phyloP scores from a whole-genome alignment of 148 eudicot species.

The Suaeda aralocaspica region DNA sequence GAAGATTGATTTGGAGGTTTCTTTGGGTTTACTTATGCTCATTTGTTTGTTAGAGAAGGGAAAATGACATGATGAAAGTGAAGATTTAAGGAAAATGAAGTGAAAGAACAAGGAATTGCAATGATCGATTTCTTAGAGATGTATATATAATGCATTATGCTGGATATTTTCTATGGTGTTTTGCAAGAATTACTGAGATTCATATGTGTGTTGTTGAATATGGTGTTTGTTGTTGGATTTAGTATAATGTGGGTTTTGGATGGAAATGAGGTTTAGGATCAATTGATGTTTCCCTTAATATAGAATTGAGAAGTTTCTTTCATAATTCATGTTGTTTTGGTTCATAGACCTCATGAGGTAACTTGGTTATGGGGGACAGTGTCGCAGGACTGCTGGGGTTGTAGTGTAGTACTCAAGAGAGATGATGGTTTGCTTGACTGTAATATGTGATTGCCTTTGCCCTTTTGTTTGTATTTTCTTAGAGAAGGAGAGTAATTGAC shows the following conservation, averaged over 20 bases:
- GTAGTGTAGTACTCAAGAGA: not conserved
- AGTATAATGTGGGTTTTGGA: not conserved
- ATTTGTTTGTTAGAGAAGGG: not conserved
- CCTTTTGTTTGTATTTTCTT: not conserved
- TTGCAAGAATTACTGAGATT: not conserved
- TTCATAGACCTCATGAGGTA: not conserved
- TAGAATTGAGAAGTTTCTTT: no score
- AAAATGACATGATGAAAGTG: not conserved
- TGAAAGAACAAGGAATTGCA: constrained; percentile 9
- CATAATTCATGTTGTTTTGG: not conserved
- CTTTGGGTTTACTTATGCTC: not conserved
- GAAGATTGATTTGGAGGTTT: not conserved
- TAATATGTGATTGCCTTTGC: not conserved
- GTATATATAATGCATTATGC: not conserved
- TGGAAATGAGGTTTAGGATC: not conserved
- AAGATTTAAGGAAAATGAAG: not conserved
- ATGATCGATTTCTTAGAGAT: constrained; percentile 3
- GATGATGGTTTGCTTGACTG: not conserved
- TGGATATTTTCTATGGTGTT: not conserved
- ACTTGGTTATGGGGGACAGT: not conserved
- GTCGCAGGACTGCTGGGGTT: no score
- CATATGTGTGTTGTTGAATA: not conserved
- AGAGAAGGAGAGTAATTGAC: not conserved
- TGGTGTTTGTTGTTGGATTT: not conserved
- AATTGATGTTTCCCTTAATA: no score